These are phyloP conservation scores for Petrea volubilis DNA, from an alignment of 257 asterid genomes.

Conservation along the genomic window DNA sequence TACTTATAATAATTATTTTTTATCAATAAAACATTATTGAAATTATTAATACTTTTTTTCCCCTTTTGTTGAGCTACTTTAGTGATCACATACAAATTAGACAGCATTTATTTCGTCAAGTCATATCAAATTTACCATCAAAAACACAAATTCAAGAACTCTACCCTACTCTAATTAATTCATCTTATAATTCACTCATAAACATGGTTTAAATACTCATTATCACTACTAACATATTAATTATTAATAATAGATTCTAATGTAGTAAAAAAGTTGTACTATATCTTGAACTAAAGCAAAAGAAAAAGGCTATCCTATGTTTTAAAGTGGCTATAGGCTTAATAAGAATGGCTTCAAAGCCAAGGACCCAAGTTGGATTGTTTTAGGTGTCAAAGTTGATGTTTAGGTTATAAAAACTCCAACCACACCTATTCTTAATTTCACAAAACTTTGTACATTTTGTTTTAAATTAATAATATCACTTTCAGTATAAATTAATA, in stretches of 20 bases:
- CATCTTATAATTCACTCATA: neutral
- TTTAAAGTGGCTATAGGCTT: constrained; percentile 25
- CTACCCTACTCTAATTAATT: neutral
- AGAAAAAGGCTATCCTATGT: constrained; percentile 43
- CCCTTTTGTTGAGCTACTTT: too few species aligned
- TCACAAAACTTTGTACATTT: neutral
- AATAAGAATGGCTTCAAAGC: constrained; percentile 13
- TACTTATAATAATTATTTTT: too few species aligned
- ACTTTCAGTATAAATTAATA: too few species aligned
- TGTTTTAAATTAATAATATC: too few species aligned
- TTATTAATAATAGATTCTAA: neutral
- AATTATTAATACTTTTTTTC: too few species aligned
- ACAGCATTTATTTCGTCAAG: neutral
- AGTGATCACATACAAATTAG: too few species aligned
- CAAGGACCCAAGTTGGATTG: constrained; percentile 14
- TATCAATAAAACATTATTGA: too few species aligned
- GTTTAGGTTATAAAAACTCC: constrained; percentile 4
- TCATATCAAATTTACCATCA: neutral
- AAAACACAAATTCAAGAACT: neutral
- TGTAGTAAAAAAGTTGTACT: constrained; percentile 18
- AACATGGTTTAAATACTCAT: constrained; percentile 7
- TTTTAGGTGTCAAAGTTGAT: constrained; percentile 14
- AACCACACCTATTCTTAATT: neutral
- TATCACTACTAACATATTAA: constrained; percentile 1
- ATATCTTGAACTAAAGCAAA: constrained; percentile 41